These are phyloP conservation scores for Colletotrichum somersetense DNA, from an alignment of 2,329 filamentous ascomycete genomes.

Conservation along the genomic window DNA sequence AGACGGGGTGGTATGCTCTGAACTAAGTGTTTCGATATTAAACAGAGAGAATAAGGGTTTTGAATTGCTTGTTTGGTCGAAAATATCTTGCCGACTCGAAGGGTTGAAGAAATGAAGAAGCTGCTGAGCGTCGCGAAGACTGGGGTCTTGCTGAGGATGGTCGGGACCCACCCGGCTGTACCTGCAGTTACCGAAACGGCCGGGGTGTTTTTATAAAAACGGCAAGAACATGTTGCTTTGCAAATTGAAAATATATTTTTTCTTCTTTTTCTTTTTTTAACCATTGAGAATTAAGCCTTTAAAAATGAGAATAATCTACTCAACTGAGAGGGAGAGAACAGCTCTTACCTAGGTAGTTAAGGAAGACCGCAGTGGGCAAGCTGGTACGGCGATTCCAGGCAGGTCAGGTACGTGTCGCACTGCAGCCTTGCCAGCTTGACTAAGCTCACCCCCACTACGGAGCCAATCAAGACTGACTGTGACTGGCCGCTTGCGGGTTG, in stretches of 20 bases:
- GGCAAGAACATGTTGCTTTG: background rate
- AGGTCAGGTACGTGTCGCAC: constrained; percentile 41
- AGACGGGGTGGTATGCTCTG: background rate
- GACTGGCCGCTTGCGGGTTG: constrained; percentile 36
- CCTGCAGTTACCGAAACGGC: background rate
- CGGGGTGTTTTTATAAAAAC: background rate
- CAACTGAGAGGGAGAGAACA: background rate
- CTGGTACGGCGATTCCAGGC: constrained; percentile 16
- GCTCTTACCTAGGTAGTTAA: background rate
- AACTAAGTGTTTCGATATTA: background rate
- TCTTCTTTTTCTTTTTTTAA: too few relatives aligned
- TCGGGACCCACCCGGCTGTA: constrained; percentile 5
- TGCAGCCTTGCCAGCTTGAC: constrained; percentile 41
- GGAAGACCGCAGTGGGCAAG: background rate
- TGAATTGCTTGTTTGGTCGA: too few relatives aligned
- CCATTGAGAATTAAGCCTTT: background rate
- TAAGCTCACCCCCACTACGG: constrained; percentile 30
- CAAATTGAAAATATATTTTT: too few relatives aligned
- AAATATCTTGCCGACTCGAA: background rate
- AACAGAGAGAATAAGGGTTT: too few relatives aligned
- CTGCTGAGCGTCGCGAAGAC: constrained; percentile 24
- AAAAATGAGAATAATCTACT: background rate
- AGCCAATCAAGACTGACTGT: constrained; percentile 34
- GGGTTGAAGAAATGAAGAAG: constrained; percentile 14
- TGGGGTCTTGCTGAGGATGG: constrained; percentile 7